Conservation (phyloP, 768 basidiomycete genomes). For the Auriscalpium orientale region DNA sequence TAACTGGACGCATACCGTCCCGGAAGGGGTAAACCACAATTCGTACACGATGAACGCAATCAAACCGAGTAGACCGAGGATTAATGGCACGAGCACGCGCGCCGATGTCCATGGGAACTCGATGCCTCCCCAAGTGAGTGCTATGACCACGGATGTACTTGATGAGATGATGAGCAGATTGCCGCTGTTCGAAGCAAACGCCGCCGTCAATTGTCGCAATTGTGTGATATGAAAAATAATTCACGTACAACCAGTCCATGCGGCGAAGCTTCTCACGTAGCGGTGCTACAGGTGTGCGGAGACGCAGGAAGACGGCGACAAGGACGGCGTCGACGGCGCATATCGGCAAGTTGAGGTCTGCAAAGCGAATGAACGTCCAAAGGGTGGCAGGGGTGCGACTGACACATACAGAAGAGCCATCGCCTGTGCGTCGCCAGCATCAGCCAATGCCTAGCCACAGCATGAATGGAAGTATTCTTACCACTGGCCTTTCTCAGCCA, state of each 20-base stretch:
- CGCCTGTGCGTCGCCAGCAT: no score
- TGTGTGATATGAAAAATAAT: not conserved
- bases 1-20: no score
- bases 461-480: no score
- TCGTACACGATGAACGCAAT: constrained; percentile 31
- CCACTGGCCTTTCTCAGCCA: no score
- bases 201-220: no score
- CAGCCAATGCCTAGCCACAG: no score
- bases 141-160: constrained; percentile 21
- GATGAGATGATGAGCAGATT: constrained; percentile 25
- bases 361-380: no score
- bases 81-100: constrained; percentile 32
- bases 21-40: constrained; percentile 17
- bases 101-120: constrained; percentile 31
- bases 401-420: no score
- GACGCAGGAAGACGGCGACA: constrained; percentile 23
- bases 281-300: constrained; percentile 25
- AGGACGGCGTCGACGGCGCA: constrained; percentile 19
- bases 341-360: constrained; percentile 32
- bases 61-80: constrained; percentile 30
- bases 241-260: constrained; percentile 31
- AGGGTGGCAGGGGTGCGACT: no score
- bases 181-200: no score
- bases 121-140: constrained; percentile 35
- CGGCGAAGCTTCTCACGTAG: constrained; percentile 23